Conservation (phyloP, 345 rosid species). For the Sonneratia caseolaris region DNA sequence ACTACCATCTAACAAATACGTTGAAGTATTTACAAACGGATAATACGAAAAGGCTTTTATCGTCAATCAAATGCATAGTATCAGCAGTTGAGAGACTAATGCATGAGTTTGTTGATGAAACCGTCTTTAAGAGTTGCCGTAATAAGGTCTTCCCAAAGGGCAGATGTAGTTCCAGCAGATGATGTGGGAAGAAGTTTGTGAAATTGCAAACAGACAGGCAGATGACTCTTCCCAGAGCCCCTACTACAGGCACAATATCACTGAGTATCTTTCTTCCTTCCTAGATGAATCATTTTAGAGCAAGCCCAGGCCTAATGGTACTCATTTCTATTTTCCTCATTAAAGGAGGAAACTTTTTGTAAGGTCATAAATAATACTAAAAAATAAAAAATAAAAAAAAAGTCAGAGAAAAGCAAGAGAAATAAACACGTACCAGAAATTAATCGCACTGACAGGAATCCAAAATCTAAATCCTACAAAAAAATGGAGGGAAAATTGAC, state of each 20-base stretch:
- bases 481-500: conserved; percentile 1
- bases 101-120: background rate
- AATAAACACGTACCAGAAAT: conserved; percentile 49
- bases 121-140: background rate
- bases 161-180: background rate
- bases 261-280: background rate
- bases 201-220: background rate
- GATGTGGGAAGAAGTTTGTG: background rate
- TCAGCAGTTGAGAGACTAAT: background rate
- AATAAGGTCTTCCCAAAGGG: background rate
- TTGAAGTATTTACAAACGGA: background rate
- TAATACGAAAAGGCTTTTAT: background rate
- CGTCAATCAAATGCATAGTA: background rate
- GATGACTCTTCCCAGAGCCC: background rate
- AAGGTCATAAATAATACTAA: background rate
- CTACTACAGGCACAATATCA: background rate
- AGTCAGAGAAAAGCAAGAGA: background rate
- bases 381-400: background rate
- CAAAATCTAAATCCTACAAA: conserved; percentile 87
- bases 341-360: background rate
- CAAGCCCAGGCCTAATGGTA: background rate
- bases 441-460: conserved; percentile 83
- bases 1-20: background rate
- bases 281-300: background rate
- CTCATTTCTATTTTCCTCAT: background rate